Evolutionary conservation across 495 filamentous ascomycete species (phyloP).

Genomic region (Trichoderma parareesei): DNA sequence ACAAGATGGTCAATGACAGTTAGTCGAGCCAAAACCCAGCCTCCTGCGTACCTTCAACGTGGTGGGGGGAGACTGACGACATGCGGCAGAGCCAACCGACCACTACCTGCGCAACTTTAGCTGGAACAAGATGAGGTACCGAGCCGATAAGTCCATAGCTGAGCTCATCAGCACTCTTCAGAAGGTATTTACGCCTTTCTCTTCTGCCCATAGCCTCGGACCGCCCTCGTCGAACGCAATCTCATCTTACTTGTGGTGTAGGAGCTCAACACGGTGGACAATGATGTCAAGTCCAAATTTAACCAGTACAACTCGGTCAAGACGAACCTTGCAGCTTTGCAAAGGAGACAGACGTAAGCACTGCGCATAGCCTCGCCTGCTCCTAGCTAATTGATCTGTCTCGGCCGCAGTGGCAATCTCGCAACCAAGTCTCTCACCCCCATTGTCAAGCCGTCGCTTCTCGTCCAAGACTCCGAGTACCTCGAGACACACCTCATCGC

Average conservation of each 20-base stretch:
- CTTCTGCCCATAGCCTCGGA: conserved; percentile 7
- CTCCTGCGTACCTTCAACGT: not conserved
- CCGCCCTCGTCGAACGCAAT: not conserved
- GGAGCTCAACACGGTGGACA: conserved; percentile 84
- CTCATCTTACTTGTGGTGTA: conserved; percentile 22
- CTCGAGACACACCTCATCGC: conserved; percentile 90
- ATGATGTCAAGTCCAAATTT: conserved; percentile 88
- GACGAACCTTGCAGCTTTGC: conserved; percentile 65
- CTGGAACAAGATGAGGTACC: conserved; percentile 97
- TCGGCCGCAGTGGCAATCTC: conserved; percentile 68
- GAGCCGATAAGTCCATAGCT: conserved; percentile 77
- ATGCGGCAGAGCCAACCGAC: conserved; percentile 70
- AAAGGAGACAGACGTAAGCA: conserved; percentile 74
- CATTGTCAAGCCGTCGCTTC: conserved; percentile 65
- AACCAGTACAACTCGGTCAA: conserved; percentile 87
- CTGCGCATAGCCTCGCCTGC: conserved; percentile 7
- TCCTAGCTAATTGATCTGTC: conserved; percentile 12
- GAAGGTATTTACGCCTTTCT: conserved; percentile 50
- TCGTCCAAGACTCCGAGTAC: conserved; percentile 90
- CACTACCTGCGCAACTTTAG: conserved; percentile 81
- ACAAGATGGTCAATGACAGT: conserved; percentile 97
- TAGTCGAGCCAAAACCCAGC: conserved; percentile 25
- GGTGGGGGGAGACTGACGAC: not conserved
- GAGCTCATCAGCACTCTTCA: conserved; percentile 80
- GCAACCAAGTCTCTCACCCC: conserved; percentile 86